These are phyloP conservation scores for Parafenestella ontariensis DNA, from an alignment of 2,329 filamentous ascomycete species.

Conservation along the genomic window DNA sequence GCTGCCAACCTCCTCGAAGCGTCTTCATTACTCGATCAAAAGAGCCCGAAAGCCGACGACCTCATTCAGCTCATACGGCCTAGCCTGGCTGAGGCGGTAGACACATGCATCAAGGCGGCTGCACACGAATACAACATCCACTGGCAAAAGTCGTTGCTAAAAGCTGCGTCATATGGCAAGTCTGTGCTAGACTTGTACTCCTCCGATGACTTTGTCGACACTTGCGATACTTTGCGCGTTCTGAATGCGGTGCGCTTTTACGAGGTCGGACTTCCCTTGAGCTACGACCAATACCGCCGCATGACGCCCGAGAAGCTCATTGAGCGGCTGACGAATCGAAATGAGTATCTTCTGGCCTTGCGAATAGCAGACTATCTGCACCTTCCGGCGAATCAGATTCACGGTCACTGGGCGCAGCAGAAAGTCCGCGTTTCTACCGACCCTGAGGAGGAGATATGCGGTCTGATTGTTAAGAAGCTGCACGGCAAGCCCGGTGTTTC, in stretches of 20 bases:
- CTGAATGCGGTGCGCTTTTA: conserved; percentile 92
- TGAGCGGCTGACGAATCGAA: conserved; percentile 81
- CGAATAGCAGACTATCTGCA: conserved; percentile 87
- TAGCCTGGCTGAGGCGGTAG: conserved; percentile 89
- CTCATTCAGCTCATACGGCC: conserved; percentile 93
- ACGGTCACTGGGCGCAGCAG: conserved; percentile 95
- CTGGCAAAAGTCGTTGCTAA: conserved; percentile 96
- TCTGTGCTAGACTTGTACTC: conserved; percentile 97
- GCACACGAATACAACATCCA: conserved; percentile 88
- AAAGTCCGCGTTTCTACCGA: conserved; percentile 87
- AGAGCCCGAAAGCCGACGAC: conserved; percentile 96
- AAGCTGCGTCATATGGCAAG: conserved; percentile 96
- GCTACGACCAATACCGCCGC: conserved; percentile 91
- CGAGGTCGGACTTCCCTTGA: conserved; percentile 86
- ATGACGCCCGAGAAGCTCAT: conserved; percentile 91
- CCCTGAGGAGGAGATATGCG: conserved; percentile 87
- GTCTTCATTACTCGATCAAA: conserved; percentile 85
- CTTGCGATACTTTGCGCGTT: conserved; percentile 92
- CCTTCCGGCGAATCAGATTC: conserved; percentile 86
- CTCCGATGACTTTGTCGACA: conserved; percentile 98
- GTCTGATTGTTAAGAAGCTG: conserved; percentile 83
- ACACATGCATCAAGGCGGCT: conserved; percentile 90
- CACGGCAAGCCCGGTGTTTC: conserved; percentile 91
- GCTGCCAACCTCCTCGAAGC: conserved; percentile 94
- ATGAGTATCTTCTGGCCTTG: conserved; percentile 89